Base-by-base conservation (phyloP, 352 stramenopile genomes). In the Globisporangium ultimum region DNA sequence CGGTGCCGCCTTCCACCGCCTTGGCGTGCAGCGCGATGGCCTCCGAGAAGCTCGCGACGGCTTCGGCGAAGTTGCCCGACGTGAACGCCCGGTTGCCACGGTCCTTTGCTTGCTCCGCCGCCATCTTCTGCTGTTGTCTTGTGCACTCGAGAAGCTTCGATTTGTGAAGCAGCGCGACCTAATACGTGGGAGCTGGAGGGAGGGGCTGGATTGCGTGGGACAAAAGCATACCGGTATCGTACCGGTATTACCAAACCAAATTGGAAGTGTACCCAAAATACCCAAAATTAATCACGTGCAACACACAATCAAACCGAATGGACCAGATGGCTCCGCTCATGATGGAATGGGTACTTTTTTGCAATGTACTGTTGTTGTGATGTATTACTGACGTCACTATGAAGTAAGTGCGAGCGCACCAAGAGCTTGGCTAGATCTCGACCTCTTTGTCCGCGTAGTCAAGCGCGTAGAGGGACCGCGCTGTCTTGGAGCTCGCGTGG, bases 41-140 rank as follows among this genome's bases (percentile, higher is more conserved):
- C 53, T 96, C 86, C 32, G 78, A 83, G 73, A 96, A 96, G 47
- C 62, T 70, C 17, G 76, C 55, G 48, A 91, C 61, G 28, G 88
- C 88, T 42, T 94, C 78, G 9, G 71, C 60, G 67, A 74, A 93
- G 40, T 87, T 75, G 13, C 81, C 81, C 3, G 78, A 76, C 11
- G 77, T 56, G 76, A 95, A 96, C 48, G 78, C 71, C 34, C 70
- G 81, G 64, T 96, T 96, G 54, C 88, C 88, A 56, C 84, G 86
- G 70, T 89, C 75, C 67, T 96, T 96, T 34, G 87, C 87, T 83
- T 95, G 85, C 49, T 95, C 86, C 18, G 84, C 84, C 48, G 84
- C 84, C 84, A 93, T 17, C 5, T 47, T 13, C 2, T 11, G 34
- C 17, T 20, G 28, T 52, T 43, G 28, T 45, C 22, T n/a, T 46